phyloP scores from a whole-genome alignment of 192 early-diverging fungal genomes.

The Paraglomus brasilianum region DNA sequence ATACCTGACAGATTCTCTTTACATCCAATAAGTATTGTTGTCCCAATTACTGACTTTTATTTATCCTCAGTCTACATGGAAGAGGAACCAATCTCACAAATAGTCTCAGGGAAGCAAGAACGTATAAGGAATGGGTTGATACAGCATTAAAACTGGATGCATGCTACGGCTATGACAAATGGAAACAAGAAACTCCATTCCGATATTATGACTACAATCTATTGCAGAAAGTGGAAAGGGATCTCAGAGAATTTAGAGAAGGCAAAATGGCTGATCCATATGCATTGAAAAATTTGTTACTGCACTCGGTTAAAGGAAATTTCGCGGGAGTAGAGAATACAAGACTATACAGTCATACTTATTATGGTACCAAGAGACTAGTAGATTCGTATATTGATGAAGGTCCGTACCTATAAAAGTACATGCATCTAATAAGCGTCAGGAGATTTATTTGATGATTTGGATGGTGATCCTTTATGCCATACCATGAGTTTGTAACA shows the following conservation, averaged over 20 bases:
- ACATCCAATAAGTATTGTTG: background rate
- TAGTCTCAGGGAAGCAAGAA: constrained; percentile 50
- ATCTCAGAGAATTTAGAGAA: constrained; percentile 40
- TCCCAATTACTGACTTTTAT: background rate
- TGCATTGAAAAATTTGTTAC: constrained; percentile 51
- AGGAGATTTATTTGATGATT: background rate
- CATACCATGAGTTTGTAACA: background rate
- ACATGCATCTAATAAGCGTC: background rate
- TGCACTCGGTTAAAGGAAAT: constrained; percentile 68
- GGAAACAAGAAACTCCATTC: constrained; percentile 60
- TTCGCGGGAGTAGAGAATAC: constrained; percentile 76
- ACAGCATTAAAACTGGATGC: constrained; percentile 60
- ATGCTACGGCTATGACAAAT: constrained; percentile 66
- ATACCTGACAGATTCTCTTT: background rate
- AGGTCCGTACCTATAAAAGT: constrained; percentile 40
- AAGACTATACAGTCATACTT: constrained; percentile 68
- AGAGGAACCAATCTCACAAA: constrained; percentile 45
- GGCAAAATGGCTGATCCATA: constrained; percentile 33
- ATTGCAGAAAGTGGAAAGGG: constrained; percentile 58
- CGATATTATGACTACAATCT: constrained; percentile 65
- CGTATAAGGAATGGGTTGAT: constrained; percentile 63
- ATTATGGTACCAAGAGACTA: constrained; percentile 70
- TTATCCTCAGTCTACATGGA: constrained; percentile 35
- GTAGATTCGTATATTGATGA: constrained; percentile 70
- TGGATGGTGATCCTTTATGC: background rate